Conservation (phyloP, 768 basidiomycete species). For the Boletus rubroflammeus region DNA sequence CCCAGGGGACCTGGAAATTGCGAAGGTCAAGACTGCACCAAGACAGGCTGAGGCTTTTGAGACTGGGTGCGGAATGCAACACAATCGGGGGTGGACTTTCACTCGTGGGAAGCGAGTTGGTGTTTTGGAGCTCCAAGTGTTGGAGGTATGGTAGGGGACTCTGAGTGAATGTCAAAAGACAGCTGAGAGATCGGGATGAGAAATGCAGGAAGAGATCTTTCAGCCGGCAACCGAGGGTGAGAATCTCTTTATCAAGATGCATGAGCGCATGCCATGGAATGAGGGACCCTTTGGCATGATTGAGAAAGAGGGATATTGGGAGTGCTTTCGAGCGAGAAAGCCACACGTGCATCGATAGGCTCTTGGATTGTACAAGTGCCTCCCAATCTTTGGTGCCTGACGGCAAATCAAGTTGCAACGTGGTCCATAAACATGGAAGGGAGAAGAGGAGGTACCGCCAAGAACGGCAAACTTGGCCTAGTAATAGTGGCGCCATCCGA, state of each 20-base stretch:
- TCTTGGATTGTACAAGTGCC: conserved; percentile 23
- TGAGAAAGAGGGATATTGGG: conserved; percentile 24
- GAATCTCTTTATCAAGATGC: conserved; percentile 29
- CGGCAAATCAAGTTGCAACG: conserved; percentile 24
- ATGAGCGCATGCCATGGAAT: conserved; percentile 28
- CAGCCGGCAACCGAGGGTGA: conserved; percentile 22
- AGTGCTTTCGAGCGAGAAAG: conserved; percentile 29
- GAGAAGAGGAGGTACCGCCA: conserved; percentile 30
- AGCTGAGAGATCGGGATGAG: conserved; percentile 23
- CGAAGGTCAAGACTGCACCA: conserved; percentile 29
- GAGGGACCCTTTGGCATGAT: conserved; percentile 20
- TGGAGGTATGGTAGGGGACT: conserved; percentile 20
- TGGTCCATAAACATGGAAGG: conserved; percentile 25
- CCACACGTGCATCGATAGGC: conserved; percentile 29
- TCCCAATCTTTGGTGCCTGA: conserved; percentile 21
- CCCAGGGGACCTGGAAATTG: conserved; percentile 28
- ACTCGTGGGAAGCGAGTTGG: conserved; percentile 21
- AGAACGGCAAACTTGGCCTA: conserved; percentile 30
- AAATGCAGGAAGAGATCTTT: conserved; percentile 20
- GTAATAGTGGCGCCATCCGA: conserved; percentile 20
- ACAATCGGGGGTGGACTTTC: conserved; percentile 26
- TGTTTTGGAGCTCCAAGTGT: conserved; percentile 27
- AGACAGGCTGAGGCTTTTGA: conserved; percentile 26
- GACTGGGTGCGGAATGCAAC: conserved; percentile 26
- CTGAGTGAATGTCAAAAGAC: conserved; percentile 28